Base-by-base conservation (phyloP, 495 filamentous ascomycete species). In the Tuber calosporum region DNA sequence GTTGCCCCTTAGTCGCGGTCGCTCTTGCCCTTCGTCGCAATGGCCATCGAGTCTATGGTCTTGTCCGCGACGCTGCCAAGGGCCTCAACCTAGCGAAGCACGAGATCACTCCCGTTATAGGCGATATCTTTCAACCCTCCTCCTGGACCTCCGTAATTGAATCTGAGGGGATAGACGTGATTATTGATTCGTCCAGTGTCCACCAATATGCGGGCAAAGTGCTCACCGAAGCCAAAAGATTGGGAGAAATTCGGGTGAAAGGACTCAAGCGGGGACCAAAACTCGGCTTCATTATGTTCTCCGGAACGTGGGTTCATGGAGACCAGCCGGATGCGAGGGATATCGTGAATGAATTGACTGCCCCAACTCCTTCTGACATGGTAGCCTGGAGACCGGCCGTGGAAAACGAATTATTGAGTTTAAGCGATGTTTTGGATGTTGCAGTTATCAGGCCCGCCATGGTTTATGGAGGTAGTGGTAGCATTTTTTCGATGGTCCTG, bases 71-170 rank as follows among this genome's bases (percentile, higher is more conserved):
- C 2, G 0, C 42, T 39, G 43, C n/a, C 45, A 71, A 71, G 39
- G 69, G 20, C 30, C 15, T 38, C 13, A 37, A 26, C 30, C 42
- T 71, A 11, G 45, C 87, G 69, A 86, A 87, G 74, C 84, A 82
- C 48, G 86, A 88, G 73, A 79, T 88, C 69, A 84, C 87, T 76
- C 86, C 86, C 72, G 83, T 87, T 66, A 85, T 88, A 84, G 70
- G 86, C 82, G 62, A 48, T 67, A 67, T 69, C 66, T 30, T 68
- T 53, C 70, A 39, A 62, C 68, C 66, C 34, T 20, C 45, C n/a
- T 37, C 30, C 69, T 71, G 69, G 69, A 36, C 69, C 38, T 53
- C 15, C 1, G 40, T 71, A 26, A n/a, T 62, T 26, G 34, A 71
- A 17, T 62, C 26, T 4, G 53, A 62, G 26, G 53, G 53, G 53